Conservation (phyloP, 169 alveolate genomes). For the Plasmodium coatneyi region DNA sequence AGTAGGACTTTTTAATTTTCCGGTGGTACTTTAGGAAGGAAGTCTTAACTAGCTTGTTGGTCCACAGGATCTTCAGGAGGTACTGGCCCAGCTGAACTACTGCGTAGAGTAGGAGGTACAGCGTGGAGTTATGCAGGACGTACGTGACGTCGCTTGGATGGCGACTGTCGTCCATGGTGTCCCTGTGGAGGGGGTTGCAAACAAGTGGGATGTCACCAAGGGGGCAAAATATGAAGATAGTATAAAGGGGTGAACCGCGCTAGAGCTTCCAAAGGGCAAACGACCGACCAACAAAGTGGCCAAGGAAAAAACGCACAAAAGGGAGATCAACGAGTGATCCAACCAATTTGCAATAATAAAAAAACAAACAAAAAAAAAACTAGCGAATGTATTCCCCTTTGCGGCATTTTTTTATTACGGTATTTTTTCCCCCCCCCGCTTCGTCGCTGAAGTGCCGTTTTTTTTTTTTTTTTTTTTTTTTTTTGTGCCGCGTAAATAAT, state of each 20-base stretch:
- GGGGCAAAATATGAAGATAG: not conserved
- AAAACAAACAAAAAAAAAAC: not conserved
- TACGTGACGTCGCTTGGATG: not conserved
- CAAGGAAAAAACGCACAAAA: not conserved
- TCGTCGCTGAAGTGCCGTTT: no score
- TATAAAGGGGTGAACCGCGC: no score
- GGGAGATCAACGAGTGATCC: not conserved
- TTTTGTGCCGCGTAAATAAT: not conserved
- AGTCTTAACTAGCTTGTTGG: not conserved
- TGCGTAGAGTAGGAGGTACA: conserved; percentile 22
- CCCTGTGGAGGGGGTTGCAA: not conserved
- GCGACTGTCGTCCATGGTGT: not conserved
- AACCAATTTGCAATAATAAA: not conserved
- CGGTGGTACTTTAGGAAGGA: not conserved
- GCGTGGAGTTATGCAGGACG: conserved; percentile 48
- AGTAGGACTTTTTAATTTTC: conserved; percentile 3
- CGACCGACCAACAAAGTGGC: not conserved
- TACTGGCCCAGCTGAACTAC: conserved; percentile 5
- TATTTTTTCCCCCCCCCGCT: no score
- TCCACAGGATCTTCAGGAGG: not conserved
- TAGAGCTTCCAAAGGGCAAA: no score
- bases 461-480: not conserved
- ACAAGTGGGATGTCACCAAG: not conserved
- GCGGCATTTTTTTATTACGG: not conserved
- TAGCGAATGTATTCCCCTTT: not conserved